Conservation (phyloP, 1,284 basidiomycete genomes). For the Pyrrhoderma noxium region DNA sequence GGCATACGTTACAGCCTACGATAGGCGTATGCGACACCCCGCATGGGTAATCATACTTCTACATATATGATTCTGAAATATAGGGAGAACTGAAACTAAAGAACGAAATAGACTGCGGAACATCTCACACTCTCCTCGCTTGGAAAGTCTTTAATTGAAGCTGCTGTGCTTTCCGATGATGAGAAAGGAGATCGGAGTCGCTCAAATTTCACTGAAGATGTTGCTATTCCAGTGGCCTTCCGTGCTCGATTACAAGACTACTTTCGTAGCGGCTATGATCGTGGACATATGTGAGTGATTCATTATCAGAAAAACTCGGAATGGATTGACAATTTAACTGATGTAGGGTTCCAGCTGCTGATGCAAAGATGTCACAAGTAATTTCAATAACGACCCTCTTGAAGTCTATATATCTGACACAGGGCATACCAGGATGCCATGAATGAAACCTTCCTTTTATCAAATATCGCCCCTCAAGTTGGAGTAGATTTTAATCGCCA, state of each 20-base stretch:
- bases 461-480: constrained; percentile 98
- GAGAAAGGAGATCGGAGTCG: constrained; percentile 62
- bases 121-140: constrained; percentile 79
- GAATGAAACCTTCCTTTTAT: constrained; percentile 93
- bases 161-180: constrained; percentile 26
- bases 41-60: constrained; percentile 65
- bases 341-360: constrained; percentile 89
- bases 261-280: constrained; percentile 91
- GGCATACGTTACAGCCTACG: constrained; percentile 87
- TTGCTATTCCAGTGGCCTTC: constrained; percentile 70
- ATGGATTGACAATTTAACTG: not conserved
- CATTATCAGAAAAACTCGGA: constrained; percentile 29
- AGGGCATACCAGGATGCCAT: constrained; percentile 64
- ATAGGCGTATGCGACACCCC: constrained; percentile 85
- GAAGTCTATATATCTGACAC: too few species aligned
- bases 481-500: constrained; percentile 97
- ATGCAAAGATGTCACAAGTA: constrained; percentile 84
- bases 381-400: constrained; percentile 17
- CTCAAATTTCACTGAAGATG: constrained; percentile 86
- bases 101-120: constrained; percentile 89
- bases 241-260: constrained; percentile 85
- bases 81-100: not conserved
- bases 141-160: constrained; percentile 38
- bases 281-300: constrained; percentile 83
- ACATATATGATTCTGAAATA: not conserved